phyloP scores from a whole-genome alignment of 495 filamentous ascomycete genomes.

The Annulohypoxylon nitens region DNA sequence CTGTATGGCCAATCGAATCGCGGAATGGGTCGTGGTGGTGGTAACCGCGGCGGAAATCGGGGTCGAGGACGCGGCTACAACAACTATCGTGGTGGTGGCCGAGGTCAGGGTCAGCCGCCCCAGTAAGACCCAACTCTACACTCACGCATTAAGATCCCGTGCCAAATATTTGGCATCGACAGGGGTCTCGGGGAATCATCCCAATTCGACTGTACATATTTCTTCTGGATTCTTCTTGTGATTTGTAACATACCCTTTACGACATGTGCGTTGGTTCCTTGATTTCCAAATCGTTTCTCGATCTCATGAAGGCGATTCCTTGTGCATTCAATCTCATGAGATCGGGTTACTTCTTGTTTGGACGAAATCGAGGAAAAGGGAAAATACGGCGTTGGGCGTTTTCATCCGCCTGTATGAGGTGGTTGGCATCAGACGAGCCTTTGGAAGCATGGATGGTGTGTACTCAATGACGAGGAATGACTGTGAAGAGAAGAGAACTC shows the following conservation, averaged over 20 bases:
- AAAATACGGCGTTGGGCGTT: constrained; percentile 51
- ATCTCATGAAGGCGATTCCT: constrained; percentile 44
- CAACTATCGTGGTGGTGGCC: constrained; percentile 59
- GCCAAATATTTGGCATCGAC: constrained; percentile 14
- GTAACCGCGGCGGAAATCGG: constrained; percentile 53
- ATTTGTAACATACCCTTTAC: constrained; percentile 54
- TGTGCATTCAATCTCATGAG: constrained; percentile 46
- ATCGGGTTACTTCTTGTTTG: constrained; percentile 43
- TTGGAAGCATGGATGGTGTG: constrained; percentile 38
- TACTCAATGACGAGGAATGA: constrained; percentile 39
- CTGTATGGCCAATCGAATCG: constrained; percentile 57
- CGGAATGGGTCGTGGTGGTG: constrained; percentile 55
- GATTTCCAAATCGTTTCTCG: constrained; percentile 39
- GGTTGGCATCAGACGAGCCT: constrained; percentile 32
- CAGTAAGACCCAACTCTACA: constrained; percentile 46
- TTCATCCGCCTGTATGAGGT: constrained; percentile 37
- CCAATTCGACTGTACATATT: constrained; percentile 52
- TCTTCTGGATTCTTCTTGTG: constrained; percentile 47
- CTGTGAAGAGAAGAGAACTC: constrained; percentile 10
- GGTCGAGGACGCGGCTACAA: constrained; percentile 54
- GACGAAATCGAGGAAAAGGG: constrained; percentile 39
- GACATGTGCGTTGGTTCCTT: constrained; percentile 45
- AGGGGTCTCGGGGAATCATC: constrained; percentile 11
- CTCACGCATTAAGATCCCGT: constrained; percentile 12
- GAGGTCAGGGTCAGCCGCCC: constrained; percentile 55